phyloP scores from a whole-genome alignment of 306 rosid species.

The Vicia villosa region DNA sequence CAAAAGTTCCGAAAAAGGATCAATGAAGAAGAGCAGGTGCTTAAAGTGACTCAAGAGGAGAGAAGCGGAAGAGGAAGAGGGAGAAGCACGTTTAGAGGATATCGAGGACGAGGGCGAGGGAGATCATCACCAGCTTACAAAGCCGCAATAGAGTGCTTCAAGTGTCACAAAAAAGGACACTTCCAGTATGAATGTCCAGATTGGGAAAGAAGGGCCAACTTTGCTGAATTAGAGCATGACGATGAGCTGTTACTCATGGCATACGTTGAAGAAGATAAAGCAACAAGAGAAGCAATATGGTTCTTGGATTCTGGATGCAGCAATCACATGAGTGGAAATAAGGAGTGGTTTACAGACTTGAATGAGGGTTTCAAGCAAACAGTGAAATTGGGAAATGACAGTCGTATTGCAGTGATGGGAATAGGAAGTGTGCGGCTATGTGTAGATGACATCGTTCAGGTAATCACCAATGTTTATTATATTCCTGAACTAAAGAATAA shows the following conservation, averaged over 20 bases:
- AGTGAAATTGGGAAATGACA: neutral
- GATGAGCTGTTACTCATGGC: neutral
- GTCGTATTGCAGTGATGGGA: neutral
- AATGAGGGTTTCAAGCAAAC: neutral
- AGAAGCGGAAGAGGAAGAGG: neutral
- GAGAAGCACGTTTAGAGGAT: neutral
- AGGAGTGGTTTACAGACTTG: neutral
- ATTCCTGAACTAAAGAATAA: neutral
- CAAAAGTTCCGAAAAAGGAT: neutral
- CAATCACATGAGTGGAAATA: neutral
- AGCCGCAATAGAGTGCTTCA: neutral
- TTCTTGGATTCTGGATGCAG: neutral
- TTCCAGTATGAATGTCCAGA: too few relatives aligned
- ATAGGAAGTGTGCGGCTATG: neutral
- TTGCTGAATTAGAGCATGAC: too few relatives aligned
- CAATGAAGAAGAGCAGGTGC: neutral
- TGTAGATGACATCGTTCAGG: neutral
- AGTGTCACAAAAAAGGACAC: too few relatives aligned
- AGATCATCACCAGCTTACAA: neutral
- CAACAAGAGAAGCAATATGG: neutral
- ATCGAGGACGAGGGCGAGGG: neutral
- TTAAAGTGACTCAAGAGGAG: neutral
- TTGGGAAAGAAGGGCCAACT: too few relatives aligned
- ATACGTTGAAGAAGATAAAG: neutral
- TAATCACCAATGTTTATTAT: neutral